Base-by-base conservation (phyloP, 2,329 filamentous ascomycete genomes). In the Cercospora brassicicola region DNA sequence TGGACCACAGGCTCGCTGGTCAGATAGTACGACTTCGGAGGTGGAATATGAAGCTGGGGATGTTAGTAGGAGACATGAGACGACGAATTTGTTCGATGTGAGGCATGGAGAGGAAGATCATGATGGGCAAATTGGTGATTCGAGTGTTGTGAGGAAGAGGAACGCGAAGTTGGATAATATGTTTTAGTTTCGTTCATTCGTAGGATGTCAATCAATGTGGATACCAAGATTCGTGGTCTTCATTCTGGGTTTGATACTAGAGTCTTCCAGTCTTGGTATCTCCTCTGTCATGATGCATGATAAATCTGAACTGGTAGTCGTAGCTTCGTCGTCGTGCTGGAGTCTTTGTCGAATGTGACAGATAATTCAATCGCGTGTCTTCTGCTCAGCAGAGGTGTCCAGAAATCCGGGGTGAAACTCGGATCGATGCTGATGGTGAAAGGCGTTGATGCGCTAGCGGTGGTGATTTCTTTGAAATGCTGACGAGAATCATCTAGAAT, bases 301-400 rank as follows among this genome's bases (percentile, higher is more conserved):
- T 45, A 36, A 11, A 70, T 61, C 45, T 68, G 68, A 31, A 70
- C 15, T 1, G 68, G 68, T 13, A 70, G 45, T 48, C 61, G 42
- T 31, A 70, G 36, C 30, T 68, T 70, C 33, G 61, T 66, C 2
- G 45, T 62, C 4, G 62, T 60, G 56, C 59, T 64, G 2, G 63
- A 6, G 26, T 70, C 65, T 20, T 68, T 66, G n/a, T 68, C 68
- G 8, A 70, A 61, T 5, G 63, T 67, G 10, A 70, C 36, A 11
- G 59, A 56, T 4, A 70, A 18, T n/a, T 68, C 68, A 8, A 70
- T 61, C 1, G 68, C 59, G 59, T 68, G 62, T 26, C 68, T 60
- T 62, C 68, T 48, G 13, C 65, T 68, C 13, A 70, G 30, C 7
- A 67, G 48, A 15, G 66, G 65, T 11, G 68, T 67, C 59, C 60